A percentile compares a stretch with the other conserved stretches of the same genome.
Evolutionary conservation across 179 eudicot species (phyloP).

Genomic region (Nepenthes alata): DNA sequence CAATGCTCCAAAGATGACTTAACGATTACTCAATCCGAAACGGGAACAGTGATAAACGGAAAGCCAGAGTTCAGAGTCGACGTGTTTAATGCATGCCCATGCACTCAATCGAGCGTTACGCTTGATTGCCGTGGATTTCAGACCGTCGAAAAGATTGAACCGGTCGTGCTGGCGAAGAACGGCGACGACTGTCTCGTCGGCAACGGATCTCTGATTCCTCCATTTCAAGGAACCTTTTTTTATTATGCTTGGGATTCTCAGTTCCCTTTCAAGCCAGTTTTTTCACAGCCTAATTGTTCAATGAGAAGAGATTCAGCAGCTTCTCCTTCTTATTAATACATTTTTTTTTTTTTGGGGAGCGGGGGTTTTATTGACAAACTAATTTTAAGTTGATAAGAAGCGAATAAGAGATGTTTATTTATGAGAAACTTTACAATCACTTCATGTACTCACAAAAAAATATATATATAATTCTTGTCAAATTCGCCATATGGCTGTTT

Average conservation of each 20-base stretch:
- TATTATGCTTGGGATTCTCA: constrained; percentile 3
- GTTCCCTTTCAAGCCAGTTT: not conserved
- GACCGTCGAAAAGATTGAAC: not conserved
- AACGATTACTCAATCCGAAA: too few relatives aligned
- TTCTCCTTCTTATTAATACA: not conserved
- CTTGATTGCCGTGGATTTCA: not conserved
- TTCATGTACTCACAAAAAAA: too few relatives aligned
- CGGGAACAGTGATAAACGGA: too few relatives aligned
- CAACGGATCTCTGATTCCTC: not conserved
- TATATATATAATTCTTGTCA: too few relatives aligned
- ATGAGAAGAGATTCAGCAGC: not conserved
- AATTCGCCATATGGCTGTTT: too few relatives aligned
- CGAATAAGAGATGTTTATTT: too few relatives aligned
- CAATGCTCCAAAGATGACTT: too few relatives aligned
- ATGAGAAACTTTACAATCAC: too few relatives aligned
- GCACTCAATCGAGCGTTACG: too few relatives aligned
- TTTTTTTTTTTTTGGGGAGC: not conserved
- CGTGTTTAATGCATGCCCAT: too few relatives aligned
- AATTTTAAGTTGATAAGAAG: too few relatives aligned
- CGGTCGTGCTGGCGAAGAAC: not conserved
- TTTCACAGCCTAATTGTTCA: not conserved
- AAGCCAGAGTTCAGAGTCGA: too few relatives aligned
- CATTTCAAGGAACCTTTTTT: not conserved
- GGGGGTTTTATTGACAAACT: not conserved
- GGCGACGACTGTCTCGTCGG: not conserved